These are phyloP conservation scores for Monosiga brevicollis DNA, from an alignment of 78 protist genomes.

Conservation along the genomic window DNA sequence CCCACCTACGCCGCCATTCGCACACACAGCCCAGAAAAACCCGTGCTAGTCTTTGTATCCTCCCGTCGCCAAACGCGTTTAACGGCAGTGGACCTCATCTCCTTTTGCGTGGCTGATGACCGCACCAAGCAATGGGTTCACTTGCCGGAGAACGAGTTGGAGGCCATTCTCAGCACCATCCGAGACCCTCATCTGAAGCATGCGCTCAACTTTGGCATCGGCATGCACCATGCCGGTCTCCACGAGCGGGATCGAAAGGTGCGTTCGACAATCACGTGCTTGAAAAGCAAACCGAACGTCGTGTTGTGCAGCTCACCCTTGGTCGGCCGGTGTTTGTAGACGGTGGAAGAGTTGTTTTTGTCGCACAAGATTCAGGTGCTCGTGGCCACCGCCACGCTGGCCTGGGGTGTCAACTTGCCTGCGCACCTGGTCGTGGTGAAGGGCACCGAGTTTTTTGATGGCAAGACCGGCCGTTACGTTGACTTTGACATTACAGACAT, in stretches of 20 bases:
- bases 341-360: slow-evolving; percentile 70
- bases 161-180: slow-evolving; percentile 14
- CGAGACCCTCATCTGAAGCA: slow-evolving; percentile 66
- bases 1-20: slow-evolving; percentile 86
- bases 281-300: no score
- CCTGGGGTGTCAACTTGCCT: slow-evolving; percentile 99
- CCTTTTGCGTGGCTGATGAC: slow-evolving; percentile 52
- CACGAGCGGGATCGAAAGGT: slow-evolving; percentile 52
- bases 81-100: slow-evolving; percentile 90
- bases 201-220: slow-evolving; percentile 89
- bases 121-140: slow-evolving; percentile 51
- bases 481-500: slow-evolving; percentile 94
- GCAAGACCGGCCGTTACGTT: slow-evolving; percentile 66
- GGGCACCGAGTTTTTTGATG: slow-evolving; percentile 88
- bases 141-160: slow-evolving; percentile 36
- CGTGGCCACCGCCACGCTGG: slow-evolving; percentile 96
- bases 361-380: slow-evolving; percentile 69
- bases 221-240: slow-evolving; percentile 98
- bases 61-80: slow-evolving; percentile 96
- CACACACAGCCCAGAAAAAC: slow-evolving; percentile 55
- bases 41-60: slow-evolving; percentile 93
- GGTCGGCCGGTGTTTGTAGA: not conserved
- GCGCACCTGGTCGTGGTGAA: slow-evolving; percentile 97
- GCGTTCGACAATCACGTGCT: no score
- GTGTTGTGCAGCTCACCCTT: not conserved